Base-by-base conservation (phyloP, 2,329 filamentous ascomycete species). In the Fusarium duplospermum region DNA sequence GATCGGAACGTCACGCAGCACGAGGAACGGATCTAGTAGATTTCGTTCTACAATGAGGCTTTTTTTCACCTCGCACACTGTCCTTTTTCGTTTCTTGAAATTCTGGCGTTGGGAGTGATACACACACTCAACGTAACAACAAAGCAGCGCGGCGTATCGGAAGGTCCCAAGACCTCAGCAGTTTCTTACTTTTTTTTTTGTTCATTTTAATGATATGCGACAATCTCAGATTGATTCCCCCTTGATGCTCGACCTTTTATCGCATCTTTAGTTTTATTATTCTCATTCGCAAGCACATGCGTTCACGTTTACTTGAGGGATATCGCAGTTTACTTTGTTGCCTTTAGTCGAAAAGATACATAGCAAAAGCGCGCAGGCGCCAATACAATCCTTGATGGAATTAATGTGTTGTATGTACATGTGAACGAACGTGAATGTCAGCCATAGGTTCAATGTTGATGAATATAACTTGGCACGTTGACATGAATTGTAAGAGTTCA, bases 1-100 rank as follows among this genome's bases (percentile, higher is more conserved):
- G 74, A 83, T 24, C 78, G 71, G 24, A 76, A 80, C 52, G 64
- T 84, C 22, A 70, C 78, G n/a, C 80, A 81, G 59, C 79, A 74
- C 29, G 80, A 82, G 54, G 80, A 83, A 62, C 73, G 79, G 36
- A 64, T 80, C 69, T 80, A 80, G 56, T 4, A n/a, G 11, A 31
- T 42, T 31, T 33, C 31, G 1, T 10, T 29, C 20, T 24, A 45
- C 40, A 16, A 42, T 20, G 50, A 56, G n/a, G 29, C 33, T 22
- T 33, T 33, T 31, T 11, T 22, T 33, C 18, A 16, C 29, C 27
- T 35, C 50, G 20, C 29, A 36, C n/a, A 33, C 50, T 38, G 40
- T 16, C 29, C 29, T 33, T 42, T 54, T n/a, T n/a, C n/a, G n/a
- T n/a, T n/a, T 58, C 54, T 29, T 33, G 47, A 27, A n/a, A 57